These are phyloP conservation scores for Kregervanrija pseudodelftensis DNA, from an alignment of 805 yeast genomes.

Conservation along the genomic window DNA sequence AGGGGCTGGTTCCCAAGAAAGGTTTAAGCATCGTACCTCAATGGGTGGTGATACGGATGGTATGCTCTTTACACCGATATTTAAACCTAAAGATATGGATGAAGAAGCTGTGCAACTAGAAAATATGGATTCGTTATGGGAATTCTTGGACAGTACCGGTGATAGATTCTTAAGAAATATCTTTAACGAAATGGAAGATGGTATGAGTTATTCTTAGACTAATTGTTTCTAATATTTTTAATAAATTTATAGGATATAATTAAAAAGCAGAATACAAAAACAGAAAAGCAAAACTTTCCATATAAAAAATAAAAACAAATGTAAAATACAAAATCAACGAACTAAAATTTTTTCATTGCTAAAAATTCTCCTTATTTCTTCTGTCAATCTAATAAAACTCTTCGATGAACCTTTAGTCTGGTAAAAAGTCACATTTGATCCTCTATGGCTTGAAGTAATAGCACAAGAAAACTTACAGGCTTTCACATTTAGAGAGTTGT, in stretches of 20 bases:
- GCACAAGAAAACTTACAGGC: conserved; percentile 57
- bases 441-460: conserved; percentile 33
- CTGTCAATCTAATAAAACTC: conserved; percentile 51
- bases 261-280: conserved; percentile 1
- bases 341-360: conserved; percentile 55
- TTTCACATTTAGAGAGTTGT: conserved; percentile 55
- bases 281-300: neutral
- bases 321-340: conserved; percentile 1
- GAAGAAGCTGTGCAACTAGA: neutral
- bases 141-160: conserved; percentile 25
- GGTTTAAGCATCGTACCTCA: conserved; percentile 1
- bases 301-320: neutral
- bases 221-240: neutral
- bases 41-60: conserved; percentile 7
- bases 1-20: conserved; percentile 1
- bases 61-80: neutral
- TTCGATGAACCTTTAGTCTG: conserved; percentile 60
- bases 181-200: conserved; percentile 24
- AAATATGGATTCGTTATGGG: conserved; percentile 20
- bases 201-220: conserved; percentile 1
- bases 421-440: conserved; percentile 50
- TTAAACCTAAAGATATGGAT: neutral
- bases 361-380: conserved; percentile 59
- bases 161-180: conserved; percentile 24
- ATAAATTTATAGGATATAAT: neutral